Conservation (phyloP, 23 red algal species). For the Chondrus crispus region DNA sequence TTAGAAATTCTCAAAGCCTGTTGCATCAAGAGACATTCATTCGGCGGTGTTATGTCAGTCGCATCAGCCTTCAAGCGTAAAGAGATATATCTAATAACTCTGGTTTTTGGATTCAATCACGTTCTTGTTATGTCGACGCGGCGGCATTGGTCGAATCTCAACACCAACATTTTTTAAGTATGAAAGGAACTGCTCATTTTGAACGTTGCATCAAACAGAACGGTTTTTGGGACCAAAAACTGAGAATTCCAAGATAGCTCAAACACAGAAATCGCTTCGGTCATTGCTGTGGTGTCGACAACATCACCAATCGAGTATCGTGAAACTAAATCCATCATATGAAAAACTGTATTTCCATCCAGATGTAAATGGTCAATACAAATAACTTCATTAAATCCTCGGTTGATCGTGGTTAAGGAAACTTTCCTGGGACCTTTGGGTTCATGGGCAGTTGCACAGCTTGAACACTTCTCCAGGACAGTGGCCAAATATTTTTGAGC, state of each 20-base stretch:
- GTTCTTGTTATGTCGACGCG: background rate
- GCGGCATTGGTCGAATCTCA: background rate
- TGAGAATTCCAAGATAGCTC: background rate
- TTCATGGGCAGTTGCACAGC: background rate
- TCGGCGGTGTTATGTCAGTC: background rate
- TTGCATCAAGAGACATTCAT: background rate
- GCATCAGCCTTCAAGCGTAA: background rate
- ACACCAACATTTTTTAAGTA: background rate
- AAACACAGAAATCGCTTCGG: background rate
- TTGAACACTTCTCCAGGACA: constrained; percentile 19
- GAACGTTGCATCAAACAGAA: background rate
- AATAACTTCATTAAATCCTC: constrained; percentile 1
- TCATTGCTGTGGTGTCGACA: background rate
- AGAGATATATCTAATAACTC: background rate
- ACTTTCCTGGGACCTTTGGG: background rate
- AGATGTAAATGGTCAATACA: constrained; percentile 8
- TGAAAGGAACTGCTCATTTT: background rate
- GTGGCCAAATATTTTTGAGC: constrained; percentile 16
- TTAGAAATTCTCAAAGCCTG: background rate
- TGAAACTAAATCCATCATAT: no score
- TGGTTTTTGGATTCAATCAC: background rate
- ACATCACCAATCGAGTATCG: background rate
- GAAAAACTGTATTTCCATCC: background rate
- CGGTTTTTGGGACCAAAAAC: background rate
- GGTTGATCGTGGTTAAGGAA: background rate